A percentile compares a stretch with the other conserved stretches of the same genome.
phyloP scores from a whole-genome alignment of 2,329 filamentous ascomycete genomes.

The Mollisia scopiformis region DNA sequence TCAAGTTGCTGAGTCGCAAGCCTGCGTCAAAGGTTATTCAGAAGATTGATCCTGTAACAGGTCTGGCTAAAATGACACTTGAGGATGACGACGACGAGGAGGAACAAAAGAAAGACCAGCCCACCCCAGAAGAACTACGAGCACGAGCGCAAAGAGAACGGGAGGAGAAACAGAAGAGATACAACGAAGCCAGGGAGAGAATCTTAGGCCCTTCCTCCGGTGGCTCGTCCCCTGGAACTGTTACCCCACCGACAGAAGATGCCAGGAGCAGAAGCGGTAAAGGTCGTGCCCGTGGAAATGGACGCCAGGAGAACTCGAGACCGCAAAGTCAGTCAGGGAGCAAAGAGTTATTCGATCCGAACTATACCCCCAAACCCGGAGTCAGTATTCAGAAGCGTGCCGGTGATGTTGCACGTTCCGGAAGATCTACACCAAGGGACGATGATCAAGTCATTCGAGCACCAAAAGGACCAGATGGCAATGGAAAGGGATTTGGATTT shows the following conservation, averaged over 20 bases:
- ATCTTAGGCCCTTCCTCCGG: conserved; percentile 73
- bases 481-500: conserved; percentile 78
- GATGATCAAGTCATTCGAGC: conserved; percentile 71
- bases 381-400: conserved; percentile 49
- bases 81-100: conserved; percentile 68
- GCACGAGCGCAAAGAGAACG: conserved; percentile 77
- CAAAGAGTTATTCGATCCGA: conserved; percentile 78
- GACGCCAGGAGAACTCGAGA: conserved; percentile 40
- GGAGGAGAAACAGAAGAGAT: conserved; percentile 88
- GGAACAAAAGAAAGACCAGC: conserved; percentile 62
- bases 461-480: conserved; percentile 78
- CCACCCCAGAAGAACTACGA: conserved; percentile 76
- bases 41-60: conserved; percentile 56
- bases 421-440: conserved; percentile 53
- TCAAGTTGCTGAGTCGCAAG: conserved; percentile 85
- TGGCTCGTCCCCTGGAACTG: conserved; percentile 62
- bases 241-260: conserved; percentile 61
- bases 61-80: conserved; percentile 48
- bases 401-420: conserved; percentile 43
- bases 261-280: conserved; percentile 53
- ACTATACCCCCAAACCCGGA: conserved; percentile 67
- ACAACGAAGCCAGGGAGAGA: conserved; percentile 85
- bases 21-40: conserved; percentile 64
- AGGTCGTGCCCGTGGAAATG: conserved; percentile 45
- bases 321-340: conserved; percentile 38